These are phyloP conservation scores for Lentinula sp. DNA, from an alignment of 768 basidiomycete genomes.

Conservation along the genomic window DNA sequence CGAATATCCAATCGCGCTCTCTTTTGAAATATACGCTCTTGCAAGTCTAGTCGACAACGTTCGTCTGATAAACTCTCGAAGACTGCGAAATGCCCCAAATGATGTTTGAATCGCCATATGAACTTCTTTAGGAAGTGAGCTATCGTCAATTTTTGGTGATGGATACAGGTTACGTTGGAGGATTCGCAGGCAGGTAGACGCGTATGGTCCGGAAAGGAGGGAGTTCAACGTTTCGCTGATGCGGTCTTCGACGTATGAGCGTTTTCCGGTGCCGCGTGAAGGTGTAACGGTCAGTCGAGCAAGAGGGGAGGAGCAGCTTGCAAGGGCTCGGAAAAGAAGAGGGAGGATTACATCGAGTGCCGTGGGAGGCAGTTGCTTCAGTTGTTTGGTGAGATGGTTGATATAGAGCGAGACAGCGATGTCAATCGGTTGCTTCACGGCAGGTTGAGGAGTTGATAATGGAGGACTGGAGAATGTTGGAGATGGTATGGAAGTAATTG, in stretches of 20 bases:
- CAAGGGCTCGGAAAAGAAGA: slow-evolving; percentile 64
- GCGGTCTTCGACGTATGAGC: slow-evolving; percentile 41
- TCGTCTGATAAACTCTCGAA: slow-evolving; percentile 59
- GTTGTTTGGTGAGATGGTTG: slow-evolving; percentile 5
- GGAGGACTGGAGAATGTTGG: slow-evolving; percentile 2
- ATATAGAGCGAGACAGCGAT: slow-evolving; percentile 1
- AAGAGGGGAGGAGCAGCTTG: slow-evolving; percentile 59
- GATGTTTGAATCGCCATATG: slow-evolving; percentile 35
- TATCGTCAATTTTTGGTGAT: slow-evolving; percentile 17
- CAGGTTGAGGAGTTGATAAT: background rate
- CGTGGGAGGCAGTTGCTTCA: slow-evolving; percentile 1
- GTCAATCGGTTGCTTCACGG: slow-evolving; percentile 1
- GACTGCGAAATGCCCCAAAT: slow-evolving; percentile 54
- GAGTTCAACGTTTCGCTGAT: slow-evolving; percentile 50
- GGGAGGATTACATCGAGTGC: slow-evolving; percentile 45
- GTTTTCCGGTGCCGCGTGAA: slow-evolving; percentile 15
- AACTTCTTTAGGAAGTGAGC: slow-evolving; percentile 14
- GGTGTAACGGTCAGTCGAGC: slow-evolving; percentile 58
- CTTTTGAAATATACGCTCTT: slow-evolving; percentile 55
- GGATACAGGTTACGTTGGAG: slow-evolving; percentile 57
- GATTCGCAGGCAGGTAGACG: slow-evolving; percentile 57
- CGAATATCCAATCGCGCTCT: slow-evolving; percentile 46
- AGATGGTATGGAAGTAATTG: slow-evolving; percentile 4
- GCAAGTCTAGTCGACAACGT: slow-evolving; percentile 58
- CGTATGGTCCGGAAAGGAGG: slow-evolving; percentile 61